Base-by-base conservation (phyloP, 768 basidiomycete species). In the Rhizopogon vinicolor region DNA sequence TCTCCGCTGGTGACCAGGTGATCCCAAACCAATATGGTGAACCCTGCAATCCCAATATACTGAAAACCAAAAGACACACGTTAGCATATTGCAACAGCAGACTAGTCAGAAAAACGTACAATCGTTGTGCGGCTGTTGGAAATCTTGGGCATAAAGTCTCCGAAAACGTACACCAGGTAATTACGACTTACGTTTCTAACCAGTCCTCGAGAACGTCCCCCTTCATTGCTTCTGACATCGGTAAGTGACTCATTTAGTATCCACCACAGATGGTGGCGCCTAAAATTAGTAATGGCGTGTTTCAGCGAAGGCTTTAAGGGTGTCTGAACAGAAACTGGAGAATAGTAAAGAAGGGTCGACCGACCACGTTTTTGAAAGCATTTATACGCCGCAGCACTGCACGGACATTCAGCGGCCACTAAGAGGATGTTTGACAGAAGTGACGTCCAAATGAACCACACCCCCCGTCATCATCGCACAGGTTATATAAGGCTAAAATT, bases 11-110 rank as follows among this genome's bases (percentile, higher is more conserved):
- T 67, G 35, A 74, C 43, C 28, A 71, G 49, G 44, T 72, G 73
- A 43, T 74, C 72, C 68, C 78, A 82, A 12, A 83, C 57, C 10
- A 83, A 66, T 18, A 79, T 64, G 1, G 74, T 73, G 61, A 78
- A 80, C 58, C 77, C 74, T 4, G 71, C 77, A 31, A 83, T 71
- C 12, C 78, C 81, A 35, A 83, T 69, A 46, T 72, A 79, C 80
- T 84, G 44, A 41, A 52, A 18, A 13, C 31, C 31, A 33, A 46
- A 25, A 18, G 3, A 33, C 4, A 35, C 2, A 35, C 18, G 18
- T 48, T 18, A 48, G 31, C 13, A 37, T 13, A 19, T 4, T 33
- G 13, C 18, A 14, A 48, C 13, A 9, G 18, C 31, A 48, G 31
- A 18, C 31, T 19, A 19, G 12, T 18, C 7, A 2, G 45, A 4